Base-by-base conservation (phyloP, 345 rosid genomes). In the Punica granatum region DNA sequence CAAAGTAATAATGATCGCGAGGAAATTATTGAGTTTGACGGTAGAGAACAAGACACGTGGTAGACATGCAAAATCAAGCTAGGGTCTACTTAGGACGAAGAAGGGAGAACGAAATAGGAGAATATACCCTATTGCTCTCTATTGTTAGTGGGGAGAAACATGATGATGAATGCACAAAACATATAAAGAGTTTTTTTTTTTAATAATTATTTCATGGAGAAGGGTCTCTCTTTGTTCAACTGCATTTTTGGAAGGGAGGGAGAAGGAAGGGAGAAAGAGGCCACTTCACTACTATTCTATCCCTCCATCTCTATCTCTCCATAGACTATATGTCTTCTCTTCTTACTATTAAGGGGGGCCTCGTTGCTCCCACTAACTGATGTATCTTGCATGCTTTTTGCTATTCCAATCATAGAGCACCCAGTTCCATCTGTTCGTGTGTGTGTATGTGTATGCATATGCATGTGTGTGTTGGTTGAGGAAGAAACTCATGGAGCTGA, bases 31-130 rank as follows among this genome's bases (percentile, higher is more conserved):
- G 63, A 39, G 60, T 41, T 64, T 37, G 64, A 39, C 71, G 64
- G 71, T 9, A 42, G 49, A 39, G 32, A 42, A 48, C 13, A 37
- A 46, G 54, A 67, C 70, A 68, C 30, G 64, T 68, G 64, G 71
- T 64, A 61, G 64, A 68, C 64, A 68, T 68, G 71, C 64, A 53
- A 58, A 68, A 39, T 54, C 70, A 41, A 68, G 60, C 37, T 30
- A 58, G 33, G 34, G 3, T 51, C 34, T 31, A 36, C 35, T 32
- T 7, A 30, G 51, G 4, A 49, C 19, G 60, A 36, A 49, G 2
- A 56, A 21, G 70, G 63, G 35, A 34, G 63, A 28, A 14, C 7
- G 0, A 41, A 33, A 54, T 11, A 32, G 68, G 42, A 66, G 68
- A 66, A 66, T 66, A 66, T 66, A 48, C 68, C 36, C n/a, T n/a